phyloP scores from a whole-genome alignment of 177 flowering plant species.

The Tripterygium wilfordii region DNA sequence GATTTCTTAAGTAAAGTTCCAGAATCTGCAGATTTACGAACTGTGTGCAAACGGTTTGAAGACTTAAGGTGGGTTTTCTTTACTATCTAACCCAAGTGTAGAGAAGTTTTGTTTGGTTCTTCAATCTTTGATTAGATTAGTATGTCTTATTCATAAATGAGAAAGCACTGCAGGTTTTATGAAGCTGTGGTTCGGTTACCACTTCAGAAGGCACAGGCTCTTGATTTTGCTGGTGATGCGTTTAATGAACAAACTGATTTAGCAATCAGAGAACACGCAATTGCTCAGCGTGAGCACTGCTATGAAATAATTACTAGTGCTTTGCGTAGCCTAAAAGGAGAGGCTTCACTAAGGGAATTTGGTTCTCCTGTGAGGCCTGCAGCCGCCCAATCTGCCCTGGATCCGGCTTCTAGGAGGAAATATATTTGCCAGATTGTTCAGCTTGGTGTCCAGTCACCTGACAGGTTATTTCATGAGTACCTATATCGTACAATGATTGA shows the following conservation, averaged over 20 bases:
- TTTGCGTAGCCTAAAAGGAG: conserved; percentile 73
- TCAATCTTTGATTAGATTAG: not conserved
- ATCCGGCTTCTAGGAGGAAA: conserved; percentile 57
- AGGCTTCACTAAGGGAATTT: conserved; percentile 44
- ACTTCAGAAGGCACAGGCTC: conserved; percentile 87
- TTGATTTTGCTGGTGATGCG: conserved; percentile 93
- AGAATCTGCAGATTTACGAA: conserved; percentile 85
- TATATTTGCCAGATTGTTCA: conserved; percentile 88
- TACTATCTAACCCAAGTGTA: not conserved
- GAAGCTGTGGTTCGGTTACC: conserved; percentile 95
- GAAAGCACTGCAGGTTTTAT: conserved; percentile 57
- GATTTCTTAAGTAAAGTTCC: conserved; percentile 76
- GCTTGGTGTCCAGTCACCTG: conserved; percentile 91
- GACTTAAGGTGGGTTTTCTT: conserved; percentile 67
- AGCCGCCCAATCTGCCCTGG: conserved; percentile 40
- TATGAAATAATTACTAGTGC: conserved; percentile 81
- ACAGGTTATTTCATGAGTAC: conserved; percentile 81
- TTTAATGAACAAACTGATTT: conserved; percentile 85
- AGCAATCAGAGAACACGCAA: conserved; percentile 56
- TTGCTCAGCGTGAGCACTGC: conserved; percentile 73
- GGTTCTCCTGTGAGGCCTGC: conserved; percentile 58
- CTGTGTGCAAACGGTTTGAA: conserved; percentile 92
- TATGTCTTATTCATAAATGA: conserved; percentile 1
- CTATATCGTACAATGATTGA: conserved; percentile 81
- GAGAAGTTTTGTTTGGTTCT: not conserved